phyloP scores from a whole-genome alignment of 1,139 yeast genomes.

The Saccharomyces hybrid region DNA sequence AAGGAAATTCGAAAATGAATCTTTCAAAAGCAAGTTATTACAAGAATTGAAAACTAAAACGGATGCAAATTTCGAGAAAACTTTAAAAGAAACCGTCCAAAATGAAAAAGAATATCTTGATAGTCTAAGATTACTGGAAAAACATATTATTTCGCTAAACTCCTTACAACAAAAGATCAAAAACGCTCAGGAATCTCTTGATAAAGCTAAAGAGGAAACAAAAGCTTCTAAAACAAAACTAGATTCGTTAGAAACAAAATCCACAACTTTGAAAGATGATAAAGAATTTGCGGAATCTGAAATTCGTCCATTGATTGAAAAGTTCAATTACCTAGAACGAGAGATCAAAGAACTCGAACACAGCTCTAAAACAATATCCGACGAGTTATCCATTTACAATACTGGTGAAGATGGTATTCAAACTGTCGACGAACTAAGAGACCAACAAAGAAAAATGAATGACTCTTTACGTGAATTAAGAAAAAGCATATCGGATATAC shows the following conservation, averaged over 20 bases:
- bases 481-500: conserved; percentile 37
- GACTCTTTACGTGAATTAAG: conserved; percentile 43
- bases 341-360: conserved; percentile 33
- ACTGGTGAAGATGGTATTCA: conserved; percentile 16
- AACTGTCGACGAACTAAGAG: conserved; percentile 46
- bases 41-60: conserved; percentile 32
- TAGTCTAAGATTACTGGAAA: conserved; percentile 30
- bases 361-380: conserved; percentile 35
- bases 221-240: conserved; percentile 18
- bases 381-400: conserved; percentile 32
- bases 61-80: conserved; percentile 25
- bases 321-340: conserved; percentile 15
- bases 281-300: conserved; percentile 18
- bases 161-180: background rate
- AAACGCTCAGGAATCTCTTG: background rate
- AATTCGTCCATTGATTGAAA: conserved; percentile 20
- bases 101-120: conserved; percentile 37
- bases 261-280: conserved; percentile 14
- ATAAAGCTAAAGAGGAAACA: background rate
- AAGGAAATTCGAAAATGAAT: conserved; percentile 44
- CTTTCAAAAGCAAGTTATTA: conserved; percentile 31
- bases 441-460: conserved; percentile 39
- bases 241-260: conserved; percentile 16
- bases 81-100: conserved; percentile 33
- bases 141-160: conserved; percentile 15